Percentiles rank a stretch among this genome's conserved stretches.
phyloP scores from a whole-genome alignment of 352 stramenopile genomes.

The Blastocystis sp. region DNA sequence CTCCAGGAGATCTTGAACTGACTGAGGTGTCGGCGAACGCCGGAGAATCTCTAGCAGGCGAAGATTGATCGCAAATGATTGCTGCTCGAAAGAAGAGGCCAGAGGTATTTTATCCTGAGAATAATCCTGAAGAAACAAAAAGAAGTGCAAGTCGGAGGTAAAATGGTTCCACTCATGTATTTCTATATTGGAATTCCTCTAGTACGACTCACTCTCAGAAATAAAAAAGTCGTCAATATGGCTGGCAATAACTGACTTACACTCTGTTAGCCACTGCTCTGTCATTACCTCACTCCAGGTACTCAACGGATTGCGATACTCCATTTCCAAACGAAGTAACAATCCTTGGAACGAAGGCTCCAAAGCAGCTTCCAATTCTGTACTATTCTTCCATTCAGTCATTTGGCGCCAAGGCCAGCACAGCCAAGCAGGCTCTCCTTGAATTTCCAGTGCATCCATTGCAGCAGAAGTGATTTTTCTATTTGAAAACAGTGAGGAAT shows the following conservation, averaged over 20 bases:
- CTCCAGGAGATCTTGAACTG: background rate
- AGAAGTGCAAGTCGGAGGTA: background rate
- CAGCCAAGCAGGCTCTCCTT: background rate
- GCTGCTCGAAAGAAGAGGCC: background rate
- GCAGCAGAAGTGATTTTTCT: background rate
- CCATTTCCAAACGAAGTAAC: background rate
- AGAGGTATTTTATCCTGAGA: background rate
- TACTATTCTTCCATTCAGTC: background rate
- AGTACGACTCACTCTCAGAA: background rate
- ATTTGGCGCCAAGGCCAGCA: slow-evolving; percentile 6
- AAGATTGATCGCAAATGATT: background rate
- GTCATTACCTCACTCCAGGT: background rate
- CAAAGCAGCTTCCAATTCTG: background rate
- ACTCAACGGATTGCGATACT: background rate
- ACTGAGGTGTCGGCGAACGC: background rate
- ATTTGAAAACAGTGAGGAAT: background rate
- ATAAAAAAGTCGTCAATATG: background rate
- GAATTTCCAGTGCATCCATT: background rate
- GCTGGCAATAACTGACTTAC: background rate
- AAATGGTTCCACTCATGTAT: background rate
- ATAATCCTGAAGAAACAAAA: background rate
- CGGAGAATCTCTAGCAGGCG: background rate
- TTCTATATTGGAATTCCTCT: background rate
- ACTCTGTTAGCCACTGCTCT: background rate
- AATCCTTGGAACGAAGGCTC: background rate